Percentiles rank a stretch among this genome's conserved stretches.
These are phyloP conservation scores for Isatis tinctoria DNA, from an alignment of 345 rosid genomes.

Conservation along the genomic window DNA sequence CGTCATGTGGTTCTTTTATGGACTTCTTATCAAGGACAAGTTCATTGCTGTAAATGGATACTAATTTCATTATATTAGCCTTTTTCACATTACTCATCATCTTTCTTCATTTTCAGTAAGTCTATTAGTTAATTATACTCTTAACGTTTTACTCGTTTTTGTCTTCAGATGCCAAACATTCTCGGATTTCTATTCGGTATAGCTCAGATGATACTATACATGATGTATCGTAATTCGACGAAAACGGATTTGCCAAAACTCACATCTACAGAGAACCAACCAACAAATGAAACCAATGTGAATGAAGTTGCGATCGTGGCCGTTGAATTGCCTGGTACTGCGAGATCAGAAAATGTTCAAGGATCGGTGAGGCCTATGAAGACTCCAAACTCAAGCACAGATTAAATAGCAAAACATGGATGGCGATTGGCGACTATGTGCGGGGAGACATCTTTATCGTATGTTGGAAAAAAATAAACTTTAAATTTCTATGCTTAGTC, in stretches of 20 bases:
- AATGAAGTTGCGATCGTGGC: slow-evolving; percentile 20
- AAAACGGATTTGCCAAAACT: slow-evolving; percentile 16
- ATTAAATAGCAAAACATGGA: neutral
- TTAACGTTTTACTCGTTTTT: neutral
- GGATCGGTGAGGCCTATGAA: neutral
- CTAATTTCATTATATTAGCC: slow-evolving; percentile 25
- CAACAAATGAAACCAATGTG: neutral
- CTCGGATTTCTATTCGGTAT: slow-evolving; percentile 42
- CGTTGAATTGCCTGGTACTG: slow-evolving; percentile 13
- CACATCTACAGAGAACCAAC: slow-evolving; percentile 3
- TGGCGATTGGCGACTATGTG: neutral
- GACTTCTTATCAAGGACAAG: slow-evolving; percentile 57
- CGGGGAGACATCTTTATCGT: slow-evolving; percentile 1
- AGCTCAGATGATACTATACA: slow-evolving; percentile 69
- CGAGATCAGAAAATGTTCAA: slow-evolving; percentile 4
- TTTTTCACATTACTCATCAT: neutral
- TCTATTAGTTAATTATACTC: too few species aligned
- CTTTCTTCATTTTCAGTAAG: neutral
- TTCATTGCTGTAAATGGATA: slow-evolving; percentile 57
- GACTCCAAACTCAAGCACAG: slow-evolving; percentile 1
- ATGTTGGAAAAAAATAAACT: slow-evolving; percentile 18
- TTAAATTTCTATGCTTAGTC: neutral
- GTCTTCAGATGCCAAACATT: slow-evolving; percentile 19
- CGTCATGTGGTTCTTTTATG: slow-evolving; percentile 83
- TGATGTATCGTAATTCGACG: slow-evolving; percentile 44